These are phyloP conservation scores for Mortierella sp. DNA, from an alignment of 371 early-diverging fungal species.

Conservation along the genomic window DNA sequence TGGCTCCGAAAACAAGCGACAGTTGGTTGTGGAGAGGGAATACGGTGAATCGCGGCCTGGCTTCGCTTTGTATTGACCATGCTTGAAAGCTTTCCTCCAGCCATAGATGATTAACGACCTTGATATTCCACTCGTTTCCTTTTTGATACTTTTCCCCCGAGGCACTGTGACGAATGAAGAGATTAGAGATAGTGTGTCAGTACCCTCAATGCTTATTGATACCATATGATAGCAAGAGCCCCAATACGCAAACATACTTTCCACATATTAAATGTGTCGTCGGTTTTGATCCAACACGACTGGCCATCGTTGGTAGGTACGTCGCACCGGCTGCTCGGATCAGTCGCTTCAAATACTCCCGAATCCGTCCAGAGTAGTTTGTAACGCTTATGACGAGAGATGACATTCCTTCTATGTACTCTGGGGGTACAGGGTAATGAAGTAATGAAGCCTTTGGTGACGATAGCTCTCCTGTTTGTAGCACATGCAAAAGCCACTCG, in stretches of 20 bases:
- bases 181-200: too few relatives aligned
- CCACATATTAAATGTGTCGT: slow-evolving; percentile 78
- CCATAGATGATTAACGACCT: slow-evolving; percentile 90
- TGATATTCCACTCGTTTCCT: slow-evolving; percentile 70
- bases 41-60: slow-evolving; percentile 64
- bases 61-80: slow-evolving; percentile 64
- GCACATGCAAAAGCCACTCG: slow-evolving; percentile 44
- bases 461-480: slow-evolving; percentile 26
- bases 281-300: slow-evolving; percentile 51
- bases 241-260: slow-evolving; percentile 56
- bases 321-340: slow-evolving; percentile 71
- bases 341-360: slow-evolving; percentile 77
- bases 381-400: slow-evolving; percentile 68
- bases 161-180: slow-evolving; percentile 46
- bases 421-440: slow-evolving; percentile 44
- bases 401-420: slow-evolving; percentile 27
- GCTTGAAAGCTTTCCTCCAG: slow-evolving; percentile 78
- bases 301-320: slow-evolving; percentile 67
- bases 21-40: slow-evolving; percentile 57
- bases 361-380: slow-evolving; percentile 73
- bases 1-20: slow-evolving; percentile 34
- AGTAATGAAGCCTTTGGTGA: slow-evolving; percentile 47
- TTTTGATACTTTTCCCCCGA: slow-evolving; percentile 72
- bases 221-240: too few relatives aligned
- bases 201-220: too few relatives aligned